Conservation (phyloP, 345 rosid genomes). For the Salix purpurea region DNA sequence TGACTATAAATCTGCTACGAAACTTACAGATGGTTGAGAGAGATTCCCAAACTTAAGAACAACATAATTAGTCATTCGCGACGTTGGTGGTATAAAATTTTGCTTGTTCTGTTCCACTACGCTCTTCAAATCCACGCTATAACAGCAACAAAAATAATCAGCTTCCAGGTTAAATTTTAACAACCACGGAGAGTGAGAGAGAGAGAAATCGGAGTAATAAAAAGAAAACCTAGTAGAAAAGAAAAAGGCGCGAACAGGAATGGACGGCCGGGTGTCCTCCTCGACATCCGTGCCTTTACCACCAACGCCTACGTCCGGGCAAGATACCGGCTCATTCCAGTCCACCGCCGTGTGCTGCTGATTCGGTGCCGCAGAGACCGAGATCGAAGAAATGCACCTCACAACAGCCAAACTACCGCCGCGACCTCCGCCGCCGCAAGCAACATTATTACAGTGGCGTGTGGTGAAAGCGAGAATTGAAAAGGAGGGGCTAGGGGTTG, state of each 20-base stretch:
- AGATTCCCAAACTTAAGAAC: conserved; percentile 76
- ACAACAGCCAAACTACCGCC: background rate
- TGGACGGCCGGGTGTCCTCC: conserved; percentile 48
- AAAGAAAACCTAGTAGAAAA: conserved; percentile 70
- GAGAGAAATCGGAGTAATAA: background rate
- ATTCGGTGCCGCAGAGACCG: conserved; percentile 14
- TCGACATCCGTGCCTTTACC: conserved; percentile 4
- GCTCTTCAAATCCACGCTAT: conserved; percentile 88
- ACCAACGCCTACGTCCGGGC: conserved; percentile 12
- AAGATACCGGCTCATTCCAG: conserved; percentile 20
- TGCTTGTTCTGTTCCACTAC: conserved; percentile 76
- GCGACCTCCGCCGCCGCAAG: background rate
- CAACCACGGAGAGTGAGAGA: background rate
- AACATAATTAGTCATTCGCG: conserved; percentile 84
- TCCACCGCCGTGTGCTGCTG: conserved; percentile 4
- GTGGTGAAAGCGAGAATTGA: background rate
- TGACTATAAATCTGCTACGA: background rate
- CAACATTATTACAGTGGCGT: background rate
- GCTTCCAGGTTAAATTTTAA: background rate
- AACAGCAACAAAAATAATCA: conserved; percentile 12
- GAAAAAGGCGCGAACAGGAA: conserved; percentile 84
- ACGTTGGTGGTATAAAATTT: conserved; percentile 78
- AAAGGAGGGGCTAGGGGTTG: background rate
- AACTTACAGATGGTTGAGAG: conserved; percentile 50
- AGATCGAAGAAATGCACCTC: conserved; percentile 22